Evolutionary conservation across 495 filamentous ascomycete species (phyloP).

Genomic region (Echria macrotheca): DNA sequence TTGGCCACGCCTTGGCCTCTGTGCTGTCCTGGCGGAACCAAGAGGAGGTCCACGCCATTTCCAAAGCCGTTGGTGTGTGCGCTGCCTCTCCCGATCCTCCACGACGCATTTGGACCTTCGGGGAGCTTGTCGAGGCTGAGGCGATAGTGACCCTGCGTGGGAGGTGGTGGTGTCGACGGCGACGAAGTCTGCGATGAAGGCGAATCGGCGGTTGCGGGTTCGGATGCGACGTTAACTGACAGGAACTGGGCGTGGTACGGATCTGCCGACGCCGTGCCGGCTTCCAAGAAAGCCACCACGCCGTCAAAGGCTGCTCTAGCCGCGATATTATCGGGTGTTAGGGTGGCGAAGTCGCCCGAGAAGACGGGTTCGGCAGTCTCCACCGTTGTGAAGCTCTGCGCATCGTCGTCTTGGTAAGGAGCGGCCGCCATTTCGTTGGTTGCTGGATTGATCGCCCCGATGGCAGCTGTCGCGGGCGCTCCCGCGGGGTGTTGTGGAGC

Average conservation of each 20-base stretch:
- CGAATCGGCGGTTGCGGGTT: neutral
- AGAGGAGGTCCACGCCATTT: slow-evolving; percentile 6
- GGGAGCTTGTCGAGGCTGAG: slow-evolving; percentile 5
- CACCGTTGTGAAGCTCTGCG: neutral
- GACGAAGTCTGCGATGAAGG: neutral
- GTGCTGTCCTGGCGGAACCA: slow-evolving; percentile 4
- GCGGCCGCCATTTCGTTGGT: neutral
- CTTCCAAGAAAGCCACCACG: slow-evolving; percentile 7
- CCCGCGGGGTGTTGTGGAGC: too few species aligned
- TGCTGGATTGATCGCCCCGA: neutral
- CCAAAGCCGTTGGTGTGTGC: neutral
- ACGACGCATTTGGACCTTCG: slow-evolving; percentile 1
- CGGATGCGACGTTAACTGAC: neutral
- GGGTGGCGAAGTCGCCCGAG: slow-evolving; percentile 5
- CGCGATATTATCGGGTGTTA: neutral
- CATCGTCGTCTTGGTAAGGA: neutral
- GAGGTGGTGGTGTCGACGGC: neutral
- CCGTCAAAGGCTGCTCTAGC: neutral
- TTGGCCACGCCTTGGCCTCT: slow-evolving; percentile 7
- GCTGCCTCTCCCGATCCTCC: slow-evolving; percentile 9
- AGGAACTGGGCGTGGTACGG: slow-evolving; percentile 5
- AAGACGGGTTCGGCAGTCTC: neutral
- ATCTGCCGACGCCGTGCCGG: neutral
- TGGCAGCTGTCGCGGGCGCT: too few species aligned
- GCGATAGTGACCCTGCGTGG: neutral